phyloP scores from a whole-genome alignment of 768 basidiomycete species.

The Wakefieldia striispora region DNA sequence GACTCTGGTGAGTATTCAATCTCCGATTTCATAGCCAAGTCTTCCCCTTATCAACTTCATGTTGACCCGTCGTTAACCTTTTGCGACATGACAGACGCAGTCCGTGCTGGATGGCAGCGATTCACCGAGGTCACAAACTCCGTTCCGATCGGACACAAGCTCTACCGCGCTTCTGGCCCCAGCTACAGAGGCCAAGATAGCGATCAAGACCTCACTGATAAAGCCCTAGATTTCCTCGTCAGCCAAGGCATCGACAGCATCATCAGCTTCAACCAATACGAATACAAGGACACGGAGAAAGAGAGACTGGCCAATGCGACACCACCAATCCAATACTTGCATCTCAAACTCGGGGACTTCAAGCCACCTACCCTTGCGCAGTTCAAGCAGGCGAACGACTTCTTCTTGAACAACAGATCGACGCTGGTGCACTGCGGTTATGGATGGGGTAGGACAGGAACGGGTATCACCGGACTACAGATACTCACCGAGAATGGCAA shows the following conservation, averaged over 20 bases:
- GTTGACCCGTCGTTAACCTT: too few species aligned
- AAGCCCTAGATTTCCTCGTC: slow-evolving; percentile 16
- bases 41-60: too few species aligned
- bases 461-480: slow-evolving; percentile 9
- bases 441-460: slow-evolving; percentile 8
- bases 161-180: slow-evolving; percentile 25
- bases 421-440: slow-evolving; percentile 15
- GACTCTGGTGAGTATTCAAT: too few species aligned
- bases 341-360: slow-evolving; percentile 22
- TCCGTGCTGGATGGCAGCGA: slow-evolving; percentile 11
- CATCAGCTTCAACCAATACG: slow-evolving; percentile 18
- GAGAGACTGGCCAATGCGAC: slow-evolving; percentile 1
- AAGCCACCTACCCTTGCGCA: slow-evolving; percentile 13
- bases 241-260: slow-evolving; percentile 17
- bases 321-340: slow-evolving; percentile 14
- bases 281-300: slow-evolving; percentile 10
- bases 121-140: slow-evolving; percentile 12
- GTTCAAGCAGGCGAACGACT: too few species aligned
- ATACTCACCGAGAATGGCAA: neutral
- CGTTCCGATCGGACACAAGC: slow-evolving; percentile 11
- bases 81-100: slow-evolving; percentile 3
- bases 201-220: slow-evolving; percentile 14
- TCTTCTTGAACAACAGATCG: too few species aligned
- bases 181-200: slow-evolving; percentile 8
- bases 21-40: too few species aligned